phyloP scores from a whole-genome alignment of 1,284 basidiomycete genomes.

The Grifola frondosa region DNA sequence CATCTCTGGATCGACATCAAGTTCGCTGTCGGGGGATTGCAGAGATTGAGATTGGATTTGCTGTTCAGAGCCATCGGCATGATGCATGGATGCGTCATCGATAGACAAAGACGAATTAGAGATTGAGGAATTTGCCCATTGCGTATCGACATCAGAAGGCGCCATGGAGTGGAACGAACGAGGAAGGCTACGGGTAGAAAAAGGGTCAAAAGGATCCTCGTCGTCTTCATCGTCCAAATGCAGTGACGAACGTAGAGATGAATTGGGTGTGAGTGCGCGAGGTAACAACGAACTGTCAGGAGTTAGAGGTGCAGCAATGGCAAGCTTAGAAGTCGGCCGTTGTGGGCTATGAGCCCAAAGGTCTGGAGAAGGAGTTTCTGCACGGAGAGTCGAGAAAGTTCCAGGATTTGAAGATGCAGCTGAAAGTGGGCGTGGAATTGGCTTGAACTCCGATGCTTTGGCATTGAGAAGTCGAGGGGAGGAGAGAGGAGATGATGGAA shows the following conservation, averaged over 20 bases:
- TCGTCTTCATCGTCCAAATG: slow-evolving; percentile 59
- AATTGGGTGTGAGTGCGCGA: slow-evolving; percentile 51
- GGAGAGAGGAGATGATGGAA: slow-evolving; percentile 53
- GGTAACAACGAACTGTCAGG: slow-evolving; percentile 67
- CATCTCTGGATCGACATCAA: slow-evolving; percentile 53
- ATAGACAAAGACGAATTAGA: slow-evolving; percentile 50
- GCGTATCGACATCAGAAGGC: slow-evolving; percentile 59
- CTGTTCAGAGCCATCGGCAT: slow-evolving; percentile 19
- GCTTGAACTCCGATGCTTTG: slow-evolving; percentile 66
- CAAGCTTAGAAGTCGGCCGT: slow-evolving; percentile 78
- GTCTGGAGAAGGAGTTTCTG: slow-evolving; percentile 78
- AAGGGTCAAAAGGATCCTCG: slow-evolving; percentile 77
- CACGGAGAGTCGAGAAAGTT: slow-evolving; percentile 52
- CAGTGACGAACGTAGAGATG: slow-evolving; percentile 60
- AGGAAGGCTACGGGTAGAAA: slow-evolving; percentile 47
- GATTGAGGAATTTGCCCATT: slow-evolving; percentile 54
- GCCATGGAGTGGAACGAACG: slow-evolving; percentile 62
- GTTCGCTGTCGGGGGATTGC: slow-evolving; percentile 26
- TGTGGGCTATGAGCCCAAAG: slow-evolving; percentile 76
- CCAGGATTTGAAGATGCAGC: slow-evolving; percentile 67
- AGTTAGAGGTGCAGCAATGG: slow-evolving; percentile 84
- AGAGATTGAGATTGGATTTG: slow-evolving; percentile 9
- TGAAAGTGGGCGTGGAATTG: slow-evolving; percentile 72
- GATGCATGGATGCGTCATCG: slow-evolving; percentile 39
- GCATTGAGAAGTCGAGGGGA: slow-evolving; percentile 60